Evolutionary conservation across 176 grass and related monocot genomes (phyloP), one percentile per base, ranked within the genome.

Genomic region (Bothriochloa decipiens): DNA sequence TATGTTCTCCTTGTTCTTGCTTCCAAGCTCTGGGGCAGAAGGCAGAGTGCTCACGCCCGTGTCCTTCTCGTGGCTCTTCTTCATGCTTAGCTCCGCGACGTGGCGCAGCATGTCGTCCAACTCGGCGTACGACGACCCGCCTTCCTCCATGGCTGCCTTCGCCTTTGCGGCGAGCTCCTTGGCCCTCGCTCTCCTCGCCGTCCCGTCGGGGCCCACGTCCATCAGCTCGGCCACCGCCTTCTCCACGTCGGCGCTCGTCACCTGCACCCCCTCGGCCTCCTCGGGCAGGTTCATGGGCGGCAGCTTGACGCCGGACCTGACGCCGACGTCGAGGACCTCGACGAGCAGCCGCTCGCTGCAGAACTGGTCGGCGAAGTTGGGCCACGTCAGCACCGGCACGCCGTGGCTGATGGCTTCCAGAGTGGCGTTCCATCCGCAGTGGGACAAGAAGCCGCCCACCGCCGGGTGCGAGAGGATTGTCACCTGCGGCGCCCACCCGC

Each of bases 351-450:
- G 79, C 89, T 94, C 92, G 55, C 83, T 87, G 67, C 79, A 27
- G 78, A 94, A 91, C 73, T 91, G 92, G 69, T 91, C 89, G 26
- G 79, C 46, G 70, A 87, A 71, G 40, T 55, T 50, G 26, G 89
- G 92, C 89, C 92, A 94, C 25, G 89, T 94, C n/a, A 91, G 77
- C 81, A 80, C 41, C 4, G 89, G 92, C 69, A 91, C 83, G 70
- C 89, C 92, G 55, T 72, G 69, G 22, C 70, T 47, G 37, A 94
- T 13, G 26, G 89, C 84, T 47, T 94, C 92, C 9, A 82, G n/a
- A 45, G 64, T 85, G 20, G 86, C 88, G 77, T 94, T 94, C 87
- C 92, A 94, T 11, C 92, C 92, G 55, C 92, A 94, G 76, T 87
- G 92, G 8, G 84, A 87, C 67, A 91, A 70, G 65, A 91, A 94